These are phyloP conservation scores for Pistacia vera DNA, from an alignment of 345 rosid genomes.

Conservation along the genomic window DNA sequence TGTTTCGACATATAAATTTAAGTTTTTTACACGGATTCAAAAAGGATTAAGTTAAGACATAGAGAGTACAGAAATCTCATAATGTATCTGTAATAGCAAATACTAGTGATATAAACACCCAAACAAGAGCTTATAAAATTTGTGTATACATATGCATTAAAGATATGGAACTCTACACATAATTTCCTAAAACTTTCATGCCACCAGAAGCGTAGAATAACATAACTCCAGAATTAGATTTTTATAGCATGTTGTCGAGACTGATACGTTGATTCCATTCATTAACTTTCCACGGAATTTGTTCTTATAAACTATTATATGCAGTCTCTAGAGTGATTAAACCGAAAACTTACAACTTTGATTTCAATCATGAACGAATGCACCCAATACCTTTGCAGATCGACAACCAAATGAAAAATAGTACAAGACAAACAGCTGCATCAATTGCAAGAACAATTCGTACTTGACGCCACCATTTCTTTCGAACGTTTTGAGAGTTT, in stretches of 20 bases:
- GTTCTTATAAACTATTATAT: not conserved
- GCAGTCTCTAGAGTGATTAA: not conserved
- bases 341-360: not conserved
- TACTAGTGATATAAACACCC: not conserved
- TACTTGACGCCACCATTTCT: slow-evolving; percentile 79
- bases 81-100: slow-evolving; percentile 1
- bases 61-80: slow-evolving; percentile 8
- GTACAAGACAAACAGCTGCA: slow-evolving; percentile 66
- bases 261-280: not conserved
- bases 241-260: not conserved
- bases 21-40: too few relatives aligned
- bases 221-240: slow-evolving; percentile 3
- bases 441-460: slow-evolving; percentile 74
- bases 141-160: slow-evolving; percentile 10
- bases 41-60: not conserved
- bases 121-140: not conserved
- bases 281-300: not conserved
- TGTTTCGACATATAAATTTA: not conserved
- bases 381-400: slow-evolving; percentile 61
- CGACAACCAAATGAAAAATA: slow-evolving; percentile 69
- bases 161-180: slow-evolving; percentile 19
- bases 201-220: not conserved
- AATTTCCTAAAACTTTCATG: slow-evolving; percentile 8
- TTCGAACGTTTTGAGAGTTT: slow-evolving; percentile 50
- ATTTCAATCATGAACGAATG: slow-evolving; percentile 30